Percentiles rank a stretch among this genome's conserved stretches.
phyloP scores from a whole-genome alignment of 192 early-diverging fungal genomes.

The Ambispora gerdemannii region DNA sequence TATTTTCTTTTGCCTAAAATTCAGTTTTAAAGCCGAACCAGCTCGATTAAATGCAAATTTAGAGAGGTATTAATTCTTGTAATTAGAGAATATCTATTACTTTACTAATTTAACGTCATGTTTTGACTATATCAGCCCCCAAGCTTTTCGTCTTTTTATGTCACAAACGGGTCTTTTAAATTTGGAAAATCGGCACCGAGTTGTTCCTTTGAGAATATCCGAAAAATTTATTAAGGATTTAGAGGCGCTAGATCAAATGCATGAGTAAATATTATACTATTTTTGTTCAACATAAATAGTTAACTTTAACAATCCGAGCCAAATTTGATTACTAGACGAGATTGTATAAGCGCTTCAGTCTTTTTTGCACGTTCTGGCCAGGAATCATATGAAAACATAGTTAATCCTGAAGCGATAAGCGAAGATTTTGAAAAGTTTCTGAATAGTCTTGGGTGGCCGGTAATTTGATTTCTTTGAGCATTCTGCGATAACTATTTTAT shows the following conservation, averaged over 20 bases:
- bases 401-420: conserved; percentile 45
- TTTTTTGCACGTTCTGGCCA: conserved; percentile 61
- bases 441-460: conserved; percentile 69
- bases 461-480: conserved; percentile 32
- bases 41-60: conserved; percentile 31
- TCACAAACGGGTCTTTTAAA: conserved; percentile 64
- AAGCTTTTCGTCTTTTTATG: conserved; percentile 59
- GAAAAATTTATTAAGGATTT: conserved; percentile 62
- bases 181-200: conserved; percentile 52
- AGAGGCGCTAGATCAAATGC: conserved; percentile 57
- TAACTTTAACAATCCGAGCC: conserved; percentile 1
- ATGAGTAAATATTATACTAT: conserved; percentile 53
- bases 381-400: conserved; percentile 48
- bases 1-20: neutral
- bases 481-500: too few relatives aligned
- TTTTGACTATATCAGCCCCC: conserved; percentile 38
- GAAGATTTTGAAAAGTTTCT: conserved; percentile 69
- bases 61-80: conserved; percentile 27
- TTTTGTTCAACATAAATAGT: neutral
- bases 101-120: too few relatives aligned
- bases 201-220: conserved; percentile 64
- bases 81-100: too few relatives aligned
- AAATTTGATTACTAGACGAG: conserved; percentile 45
- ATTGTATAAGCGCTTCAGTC: conserved; percentile 64
- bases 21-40: conserved; percentile 28